These are phyloP conservation scores for Ogataea minuta DNA, from an alignment of 805 yeast species.

Conservation along the genomic window DNA sequence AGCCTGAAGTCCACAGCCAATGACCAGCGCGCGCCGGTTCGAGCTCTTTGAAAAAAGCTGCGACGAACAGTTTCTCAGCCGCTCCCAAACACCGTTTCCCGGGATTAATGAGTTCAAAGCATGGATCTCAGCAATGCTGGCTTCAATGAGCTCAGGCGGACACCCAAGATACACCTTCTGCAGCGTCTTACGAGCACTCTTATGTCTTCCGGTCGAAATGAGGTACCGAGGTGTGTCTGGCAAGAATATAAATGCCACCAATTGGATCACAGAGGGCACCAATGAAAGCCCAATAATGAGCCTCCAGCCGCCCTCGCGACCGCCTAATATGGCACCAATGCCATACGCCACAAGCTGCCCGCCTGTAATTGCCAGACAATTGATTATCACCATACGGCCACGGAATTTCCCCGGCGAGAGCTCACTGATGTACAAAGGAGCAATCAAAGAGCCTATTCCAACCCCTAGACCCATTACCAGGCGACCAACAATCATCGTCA, in stretches of 20 bases:
- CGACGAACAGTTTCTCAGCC: slow-evolving; percentile 38
- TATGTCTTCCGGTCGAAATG: slow-evolving; percentile 42
- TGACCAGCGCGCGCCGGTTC: slow-evolving; percentile 49
- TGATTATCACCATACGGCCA: slow-evolving; percentile 51
- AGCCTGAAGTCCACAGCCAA: slow-evolving; percentile 58
- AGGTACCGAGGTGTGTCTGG: slow-evolving; percentile 57
- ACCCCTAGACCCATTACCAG: slow-evolving; percentile 55
- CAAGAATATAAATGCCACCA: slow-evolving; percentile 43
- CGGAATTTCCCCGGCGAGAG: slow-evolving; percentile 52
- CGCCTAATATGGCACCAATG: slow-evolving; percentile 48
- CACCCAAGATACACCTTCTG: slow-evolving; percentile 38
- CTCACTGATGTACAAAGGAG: slow-evolving; percentile 54
- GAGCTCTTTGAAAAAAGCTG: slow-evolving; percentile 42
- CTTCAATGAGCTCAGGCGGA: slow-evolving; percentile 38
- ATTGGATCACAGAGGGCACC: slow-evolving; percentile 49
- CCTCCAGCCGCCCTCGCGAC: slow-evolving; percentile 49
- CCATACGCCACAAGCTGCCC: slow-evolving; percentile 55
- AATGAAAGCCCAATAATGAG: slow-evolving; percentile 48
- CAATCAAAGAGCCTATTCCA: slow-evolving; percentile 52
- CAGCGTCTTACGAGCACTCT: slow-evolving; percentile 41
- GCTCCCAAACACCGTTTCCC: slow-evolving; percentile 24
- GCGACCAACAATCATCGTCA: slow-evolving; percentile 53
- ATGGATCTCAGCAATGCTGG: slow-evolving; percentile 44
- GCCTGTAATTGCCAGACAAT: slow-evolving; percentile 54
- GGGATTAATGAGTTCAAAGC: slow-evolving; percentile 26